Conservation (phyloP, 257 asterid species). For the Solanum corneliomulleri region DNA sequence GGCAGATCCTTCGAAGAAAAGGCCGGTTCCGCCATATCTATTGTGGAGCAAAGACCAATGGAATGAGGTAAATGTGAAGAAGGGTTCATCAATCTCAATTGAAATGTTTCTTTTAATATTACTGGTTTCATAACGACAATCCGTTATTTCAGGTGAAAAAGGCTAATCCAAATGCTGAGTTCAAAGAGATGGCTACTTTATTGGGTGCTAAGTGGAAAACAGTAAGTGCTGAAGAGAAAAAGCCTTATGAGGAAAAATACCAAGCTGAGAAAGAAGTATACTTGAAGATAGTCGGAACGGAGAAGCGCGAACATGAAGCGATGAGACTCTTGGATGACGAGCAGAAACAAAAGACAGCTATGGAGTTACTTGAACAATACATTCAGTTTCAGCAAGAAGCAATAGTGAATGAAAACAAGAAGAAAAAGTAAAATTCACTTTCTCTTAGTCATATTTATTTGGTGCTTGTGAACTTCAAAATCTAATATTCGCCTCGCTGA, state of each 20-base stretch:
- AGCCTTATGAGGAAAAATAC: constrained; percentile 77
- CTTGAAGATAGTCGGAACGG: constrained; percentile 54
- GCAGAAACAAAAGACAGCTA: constrained; percentile 80
- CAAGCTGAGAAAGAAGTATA: constrained; percentile 69
- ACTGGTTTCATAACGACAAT: background rate
- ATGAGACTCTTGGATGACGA: constrained; percentile 82
- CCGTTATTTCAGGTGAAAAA: constrained; percentile 48
- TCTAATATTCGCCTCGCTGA: background rate
- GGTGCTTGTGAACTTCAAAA: background rate
- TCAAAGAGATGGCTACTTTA: constrained; percentile 54
- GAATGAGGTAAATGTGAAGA: constrained; percentile 53
- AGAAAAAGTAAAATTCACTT: constrained; percentile 33
- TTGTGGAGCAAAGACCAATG: constrained; percentile 91
- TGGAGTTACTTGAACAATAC: constrained; percentile 82
- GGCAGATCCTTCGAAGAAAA: constrained; percentile 33
- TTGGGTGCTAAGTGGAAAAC: constrained; percentile 81
- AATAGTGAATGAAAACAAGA: constrained; percentile 37
- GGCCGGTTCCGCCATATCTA: constrained; percentile 66
- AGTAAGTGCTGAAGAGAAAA: constrained; percentile 60
- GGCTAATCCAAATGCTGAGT: constrained; percentile 59
- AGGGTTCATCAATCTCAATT: background rate
- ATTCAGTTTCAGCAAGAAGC: constrained; percentile 66
- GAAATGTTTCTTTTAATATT: background rate
- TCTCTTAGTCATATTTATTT: background rate
- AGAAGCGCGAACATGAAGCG: constrained; percentile 77